Evolutionary conservation across 2,329 filamentous ascomycete species (phyloP).

Genomic region (Plenodomus tracheiphilus): DNA sequence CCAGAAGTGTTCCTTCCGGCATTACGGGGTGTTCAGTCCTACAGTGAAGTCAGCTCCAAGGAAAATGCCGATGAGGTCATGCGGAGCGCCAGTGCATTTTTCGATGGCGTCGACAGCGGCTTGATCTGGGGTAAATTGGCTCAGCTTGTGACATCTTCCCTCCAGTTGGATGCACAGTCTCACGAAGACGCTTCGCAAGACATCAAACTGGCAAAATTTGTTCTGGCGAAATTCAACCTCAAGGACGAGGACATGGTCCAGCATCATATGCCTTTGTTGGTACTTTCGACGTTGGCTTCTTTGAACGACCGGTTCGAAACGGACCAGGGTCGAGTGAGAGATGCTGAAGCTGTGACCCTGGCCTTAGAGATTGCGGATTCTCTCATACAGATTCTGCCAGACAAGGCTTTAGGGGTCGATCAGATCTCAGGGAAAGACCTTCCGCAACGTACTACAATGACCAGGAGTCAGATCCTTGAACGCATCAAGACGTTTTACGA

Average conservation of each 20-base stretch:
- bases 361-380: conserved; percentile 44
- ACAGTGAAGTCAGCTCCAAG: conserved; percentile 68
- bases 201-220: conserved; percentile 76
- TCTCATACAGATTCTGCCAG: conserved; percentile 43
- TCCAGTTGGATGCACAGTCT: conserved; percentile 54
- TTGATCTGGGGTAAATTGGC: conserved; percentile 87
- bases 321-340: conserved; percentile 3
- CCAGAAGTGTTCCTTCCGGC: conserved; percentile 87
- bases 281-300: conserved; percentile 63
- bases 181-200: conserved; percentile 59
- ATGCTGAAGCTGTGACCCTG: conserved; percentile 24
- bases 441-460: conserved; percentile 3
- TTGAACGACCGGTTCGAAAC: conserved; percentile 43
- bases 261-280: conserved; percentile 77
- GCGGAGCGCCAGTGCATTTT: conserved; percentile 91
- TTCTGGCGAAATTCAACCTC: conserved; percentile 86
- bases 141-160: conserved; percentile 60
- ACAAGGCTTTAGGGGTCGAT: conserved; percentile 31
- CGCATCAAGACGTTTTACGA: conserved; percentile 40
- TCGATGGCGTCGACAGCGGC: conserved; percentile 93
- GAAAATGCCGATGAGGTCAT: conserved; percentile 82
- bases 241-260: conserved; percentile 95
- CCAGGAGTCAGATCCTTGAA: conserved; percentile 15
- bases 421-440: conserved; percentile 9
- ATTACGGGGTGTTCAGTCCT: conserved; percentile 76